Conservation (phyloP, 306 rosid species). For the Pueraria montana region DNA sequence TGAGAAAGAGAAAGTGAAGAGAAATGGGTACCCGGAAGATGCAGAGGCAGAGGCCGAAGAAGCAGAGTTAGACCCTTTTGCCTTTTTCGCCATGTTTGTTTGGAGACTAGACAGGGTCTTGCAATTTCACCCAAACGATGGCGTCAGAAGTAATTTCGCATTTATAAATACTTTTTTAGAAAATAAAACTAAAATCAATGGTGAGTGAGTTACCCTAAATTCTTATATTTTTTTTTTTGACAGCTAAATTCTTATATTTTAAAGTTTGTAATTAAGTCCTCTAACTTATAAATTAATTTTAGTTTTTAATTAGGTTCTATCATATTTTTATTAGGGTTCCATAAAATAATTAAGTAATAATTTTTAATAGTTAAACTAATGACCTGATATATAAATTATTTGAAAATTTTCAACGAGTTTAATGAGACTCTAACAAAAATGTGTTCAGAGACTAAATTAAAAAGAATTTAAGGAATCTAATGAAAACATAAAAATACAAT, state of each 20-base stretch:
- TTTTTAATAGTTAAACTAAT: too few relatives aligned
- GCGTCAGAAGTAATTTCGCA: neutral
- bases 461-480: too few relatives aligned
- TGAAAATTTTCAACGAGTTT: neutral
- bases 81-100: conserved; percentile 60
- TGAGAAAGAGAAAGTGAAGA: neutral
- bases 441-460: neutral
- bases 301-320: too few relatives aligned
- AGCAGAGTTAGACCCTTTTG: conserved; percentile 44
- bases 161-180: neutral
- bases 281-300: too few relatives aligned
- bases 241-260: neutral
- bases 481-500: too few relatives aligned
- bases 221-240: too few relatives aligned
- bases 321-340: too few relatives aligned
- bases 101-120: neutral
- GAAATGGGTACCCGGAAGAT: conserved; percentile 52
- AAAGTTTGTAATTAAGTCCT: too few relatives aligned
- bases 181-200: neutral
- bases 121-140: conserved; percentile 17
- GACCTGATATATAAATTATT: neutral
- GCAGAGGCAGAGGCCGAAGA: conserved; percentile 48
- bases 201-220: neutral
- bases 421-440: neutral
- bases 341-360: too few relatives aligned